A percentile compares a stretch with the other conserved stretches of the same genome.
Conservation (phyloP, 208 protist genomes). For the Leishmania turanica region DNA sequence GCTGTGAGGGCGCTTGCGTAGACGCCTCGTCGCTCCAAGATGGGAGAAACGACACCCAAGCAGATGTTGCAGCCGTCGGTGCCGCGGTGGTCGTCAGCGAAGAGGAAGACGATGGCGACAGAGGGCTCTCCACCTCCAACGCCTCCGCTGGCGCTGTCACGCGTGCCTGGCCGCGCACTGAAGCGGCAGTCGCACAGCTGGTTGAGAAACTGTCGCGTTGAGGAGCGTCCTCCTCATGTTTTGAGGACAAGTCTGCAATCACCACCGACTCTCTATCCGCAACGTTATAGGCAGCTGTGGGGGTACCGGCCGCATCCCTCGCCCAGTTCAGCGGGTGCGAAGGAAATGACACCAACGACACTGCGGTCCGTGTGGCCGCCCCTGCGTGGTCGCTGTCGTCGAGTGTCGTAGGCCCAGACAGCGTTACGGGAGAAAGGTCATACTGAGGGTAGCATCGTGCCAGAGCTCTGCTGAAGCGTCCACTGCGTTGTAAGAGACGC, state of each 20-base stretch:
- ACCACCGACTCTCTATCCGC: not conserved
- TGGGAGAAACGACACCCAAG: not conserved
- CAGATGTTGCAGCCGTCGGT: not conserved
- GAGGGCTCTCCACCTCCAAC: not conserved
- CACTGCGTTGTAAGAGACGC: conserved; percentile 54
- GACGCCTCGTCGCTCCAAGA: conserved; percentile 1
- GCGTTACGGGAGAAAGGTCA: not conserved
- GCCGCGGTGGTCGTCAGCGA: not conserved
- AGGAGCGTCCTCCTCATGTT: not conserved
- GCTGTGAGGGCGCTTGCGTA: not conserved
- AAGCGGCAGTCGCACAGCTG: not conserved
- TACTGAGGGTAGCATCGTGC: conserved; percentile 38
- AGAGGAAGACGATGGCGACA: not conserved
- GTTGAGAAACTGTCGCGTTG: not conserved
- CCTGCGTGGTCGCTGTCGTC: not conserved
- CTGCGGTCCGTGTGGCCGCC: not conserved
- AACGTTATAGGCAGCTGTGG: not conserved
- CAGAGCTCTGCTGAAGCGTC: conserved; percentile 38
- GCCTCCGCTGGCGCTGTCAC: not conserved
- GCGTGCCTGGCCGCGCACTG: not conserved
- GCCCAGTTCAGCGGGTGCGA: not conserved
- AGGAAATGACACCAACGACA: not conserved
- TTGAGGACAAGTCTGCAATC: not conserved
- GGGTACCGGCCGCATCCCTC: not conserved
- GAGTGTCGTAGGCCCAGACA: not conserved